Evolutionary conservation across 805 yeast genomes (phyloP).

Genomic region (Suhomyces prunicola): DNA sequence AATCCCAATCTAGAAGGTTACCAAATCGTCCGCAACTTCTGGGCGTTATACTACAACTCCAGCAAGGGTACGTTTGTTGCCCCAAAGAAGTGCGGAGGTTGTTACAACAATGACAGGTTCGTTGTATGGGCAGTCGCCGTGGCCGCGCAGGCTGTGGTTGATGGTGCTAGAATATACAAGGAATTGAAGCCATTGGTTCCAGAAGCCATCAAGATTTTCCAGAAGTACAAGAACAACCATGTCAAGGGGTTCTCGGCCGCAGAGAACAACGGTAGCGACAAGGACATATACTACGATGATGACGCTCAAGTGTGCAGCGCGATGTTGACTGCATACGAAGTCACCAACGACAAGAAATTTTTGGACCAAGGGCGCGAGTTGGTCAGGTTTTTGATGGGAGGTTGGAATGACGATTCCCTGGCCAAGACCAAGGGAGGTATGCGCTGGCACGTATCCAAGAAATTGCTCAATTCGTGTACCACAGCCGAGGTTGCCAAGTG

Average conservation of each 20-base stretch:
- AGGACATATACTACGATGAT: conserved; percentile 69
- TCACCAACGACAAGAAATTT: conserved; percentile 52
- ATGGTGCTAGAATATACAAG: conserved; percentile 53
- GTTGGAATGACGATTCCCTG: conserved; percentile 49
- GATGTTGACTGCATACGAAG: conserved; percentile 63
- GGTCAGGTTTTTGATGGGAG: conserved; percentile 61
- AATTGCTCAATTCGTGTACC: conserved; percentile 62
- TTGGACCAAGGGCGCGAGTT: conserved; percentile 57
- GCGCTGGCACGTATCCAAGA: conserved; percentile 61
- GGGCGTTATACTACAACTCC: conserved; percentile 43
- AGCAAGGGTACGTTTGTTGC: conserved; percentile 37
- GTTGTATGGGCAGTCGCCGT: conserved; percentile 71
- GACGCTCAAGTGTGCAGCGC: conserved; percentile 73
- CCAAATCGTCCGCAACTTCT: conserved; percentile 35
- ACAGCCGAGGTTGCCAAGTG: conserved; percentile 67
- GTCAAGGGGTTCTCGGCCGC: conserved; percentile 64
- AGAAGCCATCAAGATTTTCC: conserved; percentile 49
- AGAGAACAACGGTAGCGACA: conserved; percentile 54
- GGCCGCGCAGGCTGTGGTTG: conserved; percentile 64
- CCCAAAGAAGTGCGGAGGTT: conserved; percentile 38
- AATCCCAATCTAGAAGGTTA: conserved; percentile 38
- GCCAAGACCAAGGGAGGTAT: conserved; percentile 56
- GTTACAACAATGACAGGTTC: conserved; percentile 49
- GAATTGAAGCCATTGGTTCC: conserved; percentile 53
- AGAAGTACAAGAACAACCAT: conserved; percentile 48